phyloP scores from a whole-genome alignment of 2,329 filamentous ascomycete species.

The Emmonsiellopsis sp. region DNA sequence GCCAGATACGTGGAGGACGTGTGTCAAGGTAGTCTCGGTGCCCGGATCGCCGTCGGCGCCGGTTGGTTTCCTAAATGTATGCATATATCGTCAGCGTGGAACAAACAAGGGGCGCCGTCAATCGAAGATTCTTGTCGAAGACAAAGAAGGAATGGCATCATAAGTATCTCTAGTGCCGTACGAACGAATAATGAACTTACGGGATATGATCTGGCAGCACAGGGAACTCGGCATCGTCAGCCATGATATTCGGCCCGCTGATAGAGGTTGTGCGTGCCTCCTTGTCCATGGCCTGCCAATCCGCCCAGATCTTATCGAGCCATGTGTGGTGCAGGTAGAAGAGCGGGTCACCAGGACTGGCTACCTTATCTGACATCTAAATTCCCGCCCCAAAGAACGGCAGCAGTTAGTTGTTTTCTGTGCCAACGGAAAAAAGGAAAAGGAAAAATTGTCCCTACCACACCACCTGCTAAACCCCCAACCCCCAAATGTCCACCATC shows the following conservation, averaged over 20 bases:
- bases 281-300: constrained; percentile 30
- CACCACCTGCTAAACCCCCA: neutral
- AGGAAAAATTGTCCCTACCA: neutral
- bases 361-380: neutral
- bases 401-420: neutral
- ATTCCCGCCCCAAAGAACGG: neutral
- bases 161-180: neutral
- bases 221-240: neutral
- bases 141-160: neutral
- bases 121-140: neutral
- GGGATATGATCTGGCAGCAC: neutral
- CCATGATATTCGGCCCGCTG: neutral
- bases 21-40: neutral
- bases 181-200: neutral
- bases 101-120: neutral
- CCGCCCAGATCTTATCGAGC: constrained; percentile 37
- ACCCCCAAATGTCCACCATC: neutral
- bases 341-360: constrained; percentile 28
- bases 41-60: neutral
- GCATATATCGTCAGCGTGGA: neutral
- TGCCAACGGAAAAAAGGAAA: no score
- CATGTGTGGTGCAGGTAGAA: constrained; percentile 38
- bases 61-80: neutral
- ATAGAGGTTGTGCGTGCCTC: neutral
- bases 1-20: neutral